Percentiles rank a stretch among this genome's conserved stretches.
phyloP scores from a whole-genome alignment of 495 filamentous ascomycete genomes.

The Ascodesmis nigricans region DNA sequence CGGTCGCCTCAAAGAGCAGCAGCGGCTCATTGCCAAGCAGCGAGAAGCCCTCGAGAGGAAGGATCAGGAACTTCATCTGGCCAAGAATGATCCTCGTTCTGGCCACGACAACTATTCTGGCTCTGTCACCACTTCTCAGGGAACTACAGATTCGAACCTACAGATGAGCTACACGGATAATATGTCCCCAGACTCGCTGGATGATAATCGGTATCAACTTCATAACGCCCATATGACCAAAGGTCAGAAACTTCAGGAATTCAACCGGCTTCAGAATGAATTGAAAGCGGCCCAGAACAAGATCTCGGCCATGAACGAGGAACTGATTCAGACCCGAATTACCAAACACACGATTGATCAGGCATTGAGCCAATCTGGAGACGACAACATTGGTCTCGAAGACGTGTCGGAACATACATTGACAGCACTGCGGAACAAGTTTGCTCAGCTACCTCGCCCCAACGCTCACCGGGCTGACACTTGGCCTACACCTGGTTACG shows the following conservation, averaged over 20 bases:
- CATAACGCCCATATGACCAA: slow-evolving; percentile 11
- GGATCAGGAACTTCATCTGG: slow-evolving; percentile 24
- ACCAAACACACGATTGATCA: slow-evolving; percentile 56
- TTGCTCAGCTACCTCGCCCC: slow-evolving; percentile 31
- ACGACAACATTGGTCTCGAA: slow-evolving; percentile 28
- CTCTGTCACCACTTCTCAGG: slow-evolving; percentile 21
- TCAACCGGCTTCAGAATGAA: slow-evolving; percentile 39
- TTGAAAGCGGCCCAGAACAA: slow-evolving; percentile 56
- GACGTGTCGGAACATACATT: slow-evolving; percentile 35
- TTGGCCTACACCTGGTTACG: slow-evolving; percentile 41
- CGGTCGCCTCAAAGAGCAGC: slow-evolving; percentile 46
- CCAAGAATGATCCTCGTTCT: slow-evolving; percentile 9
- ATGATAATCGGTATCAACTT: slow-evolving; percentile 23
- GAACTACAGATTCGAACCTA: slow-evolving; percentile 30
- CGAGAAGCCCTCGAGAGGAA: slow-evolving; percentile 27
- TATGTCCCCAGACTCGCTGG: slow-evolving; percentile 27
- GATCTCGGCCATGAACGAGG: slow-evolving; percentile 63
- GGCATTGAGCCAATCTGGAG: slow-evolving; percentile 31
- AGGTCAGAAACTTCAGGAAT: slow-evolving; percentile 27
- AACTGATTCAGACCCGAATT: slow-evolving; percentile 56
- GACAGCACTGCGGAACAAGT: slow-evolving; percentile 30
- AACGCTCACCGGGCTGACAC: slow-evolving; percentile 33
- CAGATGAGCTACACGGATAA: slow-evolving; percentile 7
- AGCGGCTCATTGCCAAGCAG: slow-evolving; percentile 33
- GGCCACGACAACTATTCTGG: slow-evolving; percentile 7